Conservation (phyloP, 768 basidiomycete species). For the Holtermanniella nyarrowii region DNA sequence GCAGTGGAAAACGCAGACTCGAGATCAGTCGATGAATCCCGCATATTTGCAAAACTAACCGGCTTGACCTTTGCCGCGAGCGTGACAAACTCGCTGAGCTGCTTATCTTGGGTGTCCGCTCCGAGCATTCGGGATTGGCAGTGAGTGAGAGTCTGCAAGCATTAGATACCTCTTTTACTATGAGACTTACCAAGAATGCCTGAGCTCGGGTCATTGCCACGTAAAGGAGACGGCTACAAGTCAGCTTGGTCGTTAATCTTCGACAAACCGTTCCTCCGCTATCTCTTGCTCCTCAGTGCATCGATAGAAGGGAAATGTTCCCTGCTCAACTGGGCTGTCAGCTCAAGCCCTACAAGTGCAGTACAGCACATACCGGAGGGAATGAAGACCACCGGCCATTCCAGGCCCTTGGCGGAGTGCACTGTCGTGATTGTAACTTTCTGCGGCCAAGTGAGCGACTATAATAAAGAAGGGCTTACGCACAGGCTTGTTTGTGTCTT, state of each 20-base stretch:
- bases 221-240: conserved; percentile 58
- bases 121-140: conserved; percentile 37
- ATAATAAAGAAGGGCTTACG: neutral
- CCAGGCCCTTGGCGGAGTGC: conserved; percentile 80
- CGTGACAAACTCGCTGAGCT: conserved; percentile 54
- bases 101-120: conserved; percentile 49
- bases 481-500: conserved; percentile 38
- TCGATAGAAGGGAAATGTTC: conserved; percentile 65
- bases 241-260: neutral
- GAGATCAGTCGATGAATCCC: neutral
- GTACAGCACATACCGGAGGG: conserved; percentile 25
- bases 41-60: conserved; percentile 38
- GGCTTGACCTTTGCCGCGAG: conserved; percentile 44
- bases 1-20: conserved; percentile 45
- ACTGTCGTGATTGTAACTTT: conserved; percentile 78
- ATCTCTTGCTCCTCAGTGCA: conserved; percentile 50
- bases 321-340: conserved; percentile 51
- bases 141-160: conserved; percentile 26
- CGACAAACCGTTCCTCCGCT: conserved; percentile 64
- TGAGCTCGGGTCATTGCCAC: conserved; percentile 84
- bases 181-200: conserved; percentile 46
- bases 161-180: neutral
- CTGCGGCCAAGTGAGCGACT: conserved; percentile 40
- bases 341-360: neutral
- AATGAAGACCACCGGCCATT: conserved; percentile 79